Base-by-base conservation (phyloP, 2,329 filamentous ascomycete species). In the Penicillium sp. region DNA sequence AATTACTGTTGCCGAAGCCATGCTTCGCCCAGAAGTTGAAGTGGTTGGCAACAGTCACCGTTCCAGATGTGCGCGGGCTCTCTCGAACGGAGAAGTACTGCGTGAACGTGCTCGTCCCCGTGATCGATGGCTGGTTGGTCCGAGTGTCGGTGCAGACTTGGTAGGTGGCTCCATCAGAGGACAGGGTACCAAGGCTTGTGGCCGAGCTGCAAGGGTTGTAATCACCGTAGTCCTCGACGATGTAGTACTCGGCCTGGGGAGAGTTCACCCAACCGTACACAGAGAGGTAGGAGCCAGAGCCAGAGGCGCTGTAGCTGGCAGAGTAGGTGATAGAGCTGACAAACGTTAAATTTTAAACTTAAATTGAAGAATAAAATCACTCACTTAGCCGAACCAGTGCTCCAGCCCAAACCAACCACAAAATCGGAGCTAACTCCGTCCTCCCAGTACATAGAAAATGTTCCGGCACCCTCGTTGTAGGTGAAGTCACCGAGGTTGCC, bases 181-280 rank as follows among this genome's bases (percentile, higher is more conserved):
- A 31, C 6, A 58, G 14, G 25, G 42, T 58, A 49, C 56, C 56
- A 39, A 58, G 50, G 51, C n/a, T 58, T 42, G 50, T 54, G 5
- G 56, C 25, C 25, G 25, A 37, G 37, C 56, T 58, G n/a, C 56
- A 58, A 42, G 56, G 56, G 56, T 58, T 58, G 56, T 58, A 58
- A 54, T 7, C 3, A 10, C 57, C 57, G 22, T 59, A 59, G 52
- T 14, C 22, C 31, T 59, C 57, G 31, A 59, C 57, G 39, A 59
- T 39, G 45, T 59, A 59, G 57, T 59, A 59, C 11, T 59, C 57
- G 31, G 57, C 57, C 47, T 59, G 57, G 3, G 57, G 57, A 38
- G 45, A 59, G 57, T 59, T 59, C 37, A 59, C n/a, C 57, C 57
- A 59, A 37, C 57, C 57, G 31, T 59, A 59, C 51, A 59, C 57